A percentile compares a stretch with the other conserved stretches of the same genome.
These are phyloP conservation scores for Colletotrichum gloeosporioides DNA, from an alignment of 2,329 filamentous ascomycete genomes.

Conservation along the genomic window DNA sequence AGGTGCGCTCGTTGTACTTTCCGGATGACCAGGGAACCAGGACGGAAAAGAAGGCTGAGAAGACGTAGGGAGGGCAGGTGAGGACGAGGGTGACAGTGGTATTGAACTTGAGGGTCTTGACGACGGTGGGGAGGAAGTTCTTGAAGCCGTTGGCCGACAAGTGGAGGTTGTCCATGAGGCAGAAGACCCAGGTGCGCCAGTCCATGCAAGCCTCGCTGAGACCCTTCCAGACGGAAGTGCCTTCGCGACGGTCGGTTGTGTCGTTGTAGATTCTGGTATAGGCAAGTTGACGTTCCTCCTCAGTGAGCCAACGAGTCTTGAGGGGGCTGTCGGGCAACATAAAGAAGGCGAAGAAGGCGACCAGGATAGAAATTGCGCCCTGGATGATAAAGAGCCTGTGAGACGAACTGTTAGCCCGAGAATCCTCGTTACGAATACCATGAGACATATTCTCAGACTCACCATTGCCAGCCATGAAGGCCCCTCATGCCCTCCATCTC, in stretches of 20 bases:
- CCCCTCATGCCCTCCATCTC: constrained; percentile 43
- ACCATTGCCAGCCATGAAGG: constrained; percentile 49
- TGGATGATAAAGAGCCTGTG: constrained; percentile 46
- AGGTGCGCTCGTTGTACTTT: constrained; percentile 51
- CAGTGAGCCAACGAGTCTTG: constrained; percentile 40
- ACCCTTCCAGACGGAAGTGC: constrained; percentile 45
- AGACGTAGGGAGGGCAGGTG: constrained; percentile 50
- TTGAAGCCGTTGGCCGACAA: constrained; percentile 54
- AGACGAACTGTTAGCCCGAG: not conserved
- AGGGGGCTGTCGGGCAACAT: constrained; percentile 44
- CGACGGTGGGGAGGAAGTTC: constrained; percentile 37
- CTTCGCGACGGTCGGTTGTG: constrained; percentile 39
- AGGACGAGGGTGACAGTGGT: constrained; percentile 51
- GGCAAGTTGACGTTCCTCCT: constrained; percentile 46
- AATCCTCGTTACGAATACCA: not conserved
- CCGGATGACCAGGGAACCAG: constrained; percentile 46
- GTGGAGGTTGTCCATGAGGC: constrained; percentile 57
- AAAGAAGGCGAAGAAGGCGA: constrained; percentile 38
- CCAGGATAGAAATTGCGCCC: constrained; percentile 38
- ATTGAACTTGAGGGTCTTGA: constrained; percentile 47
- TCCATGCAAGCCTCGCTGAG: constrained; percentile 49
- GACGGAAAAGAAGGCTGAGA: constrained; percentile 45
- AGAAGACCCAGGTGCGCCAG: constrained; percentile 53
- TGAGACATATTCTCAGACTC: not conserved
- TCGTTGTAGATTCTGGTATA: constrained; percentile 35